These are phyloP conservation scores for Penicillium riverlandense DNA, from an alignment of 495 filamentous ascomycete genomes.

Conservation along the genomic window DNA sequence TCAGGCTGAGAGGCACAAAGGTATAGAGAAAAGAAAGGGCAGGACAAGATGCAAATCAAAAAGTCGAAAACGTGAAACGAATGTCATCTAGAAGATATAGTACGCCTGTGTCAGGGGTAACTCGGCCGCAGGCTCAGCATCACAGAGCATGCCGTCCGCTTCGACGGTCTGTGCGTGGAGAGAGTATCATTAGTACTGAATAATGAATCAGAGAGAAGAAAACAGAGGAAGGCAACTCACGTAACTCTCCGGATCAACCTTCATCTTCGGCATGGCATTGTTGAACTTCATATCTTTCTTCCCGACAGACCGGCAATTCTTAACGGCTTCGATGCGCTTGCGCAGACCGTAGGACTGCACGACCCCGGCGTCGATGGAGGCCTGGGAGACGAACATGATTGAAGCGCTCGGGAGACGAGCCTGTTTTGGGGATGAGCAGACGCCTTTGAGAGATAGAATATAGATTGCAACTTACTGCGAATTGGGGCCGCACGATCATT, in stretches of 20 bases:
- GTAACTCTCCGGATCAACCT: conserved; percentile 89
- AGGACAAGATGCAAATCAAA: background rate
- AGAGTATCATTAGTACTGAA: background rate
- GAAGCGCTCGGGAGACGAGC: conserved; percentile 62
- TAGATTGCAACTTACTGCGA: conserved; percentile 45
- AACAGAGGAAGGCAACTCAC: conserved; percentile 23
- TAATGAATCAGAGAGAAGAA: background rate
- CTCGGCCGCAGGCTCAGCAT: conserved; percentile 61
- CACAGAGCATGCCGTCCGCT: conserved; percentile 73
- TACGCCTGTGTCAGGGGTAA: conserved; percentile 78
- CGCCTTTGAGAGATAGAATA: no score
- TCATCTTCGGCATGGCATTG: conserved; percentile 81
- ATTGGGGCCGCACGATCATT: conserved; percentile 82
- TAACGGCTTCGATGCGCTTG: conserved; percentile 77
- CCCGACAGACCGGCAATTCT: conserved; percentile 67
- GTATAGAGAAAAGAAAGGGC: background rate
- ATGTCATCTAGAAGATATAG: conserved; percentile 60
- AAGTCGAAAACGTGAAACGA: background rate
- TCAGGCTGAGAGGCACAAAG: no score
- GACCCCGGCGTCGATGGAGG: conserved; percentile 55
- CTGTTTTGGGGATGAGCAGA: conserved; percentile 11
- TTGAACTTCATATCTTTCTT: conserved; percentile 97
- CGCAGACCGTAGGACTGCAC: conserved; percentile 66
- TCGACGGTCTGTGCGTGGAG: conserved; percentile 50
- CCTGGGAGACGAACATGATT: conserved; percentile 78